Percentiles rank a stretch among this genome's conserved stretches.
phyloP scores from a whole-genome alignment of 495 filamentous ascomycete genomes.

The Chlorociboria aeruginascens region DNA sequence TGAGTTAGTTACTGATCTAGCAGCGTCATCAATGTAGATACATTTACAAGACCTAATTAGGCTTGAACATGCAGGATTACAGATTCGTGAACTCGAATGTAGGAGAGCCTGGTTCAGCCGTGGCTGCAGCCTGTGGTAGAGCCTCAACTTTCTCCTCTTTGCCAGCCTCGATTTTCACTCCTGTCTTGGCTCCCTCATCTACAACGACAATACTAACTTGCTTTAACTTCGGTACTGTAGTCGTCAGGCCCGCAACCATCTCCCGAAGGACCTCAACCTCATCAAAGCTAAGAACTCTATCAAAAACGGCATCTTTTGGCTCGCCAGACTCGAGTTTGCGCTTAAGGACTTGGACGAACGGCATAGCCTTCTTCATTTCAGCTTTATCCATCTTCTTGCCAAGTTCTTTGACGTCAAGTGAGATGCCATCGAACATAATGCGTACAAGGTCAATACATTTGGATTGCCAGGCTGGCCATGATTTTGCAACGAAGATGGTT shows the following conservation, averaged over 20 bases:
- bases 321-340: conserved; percentile 53
- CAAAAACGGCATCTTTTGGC: conserved; percentile 53
- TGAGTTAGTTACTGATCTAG: too few species aligned
- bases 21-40: too few species aligned
- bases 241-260: conserved; percentile 45
- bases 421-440: conserved; percentile 29
- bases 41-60: too few species aligned
- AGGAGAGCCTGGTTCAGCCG: conserved; percentile 67
- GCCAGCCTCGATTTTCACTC: conserved; percentile 33
- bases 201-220: conserved; percentile 52
- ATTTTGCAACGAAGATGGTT: conserved; percentile 69
- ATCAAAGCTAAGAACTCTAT: conserved; percentile 74
- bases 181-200: conserved; percentile 57
- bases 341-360: conserved; percentile 84
- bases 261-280: conserved; percentile 58
- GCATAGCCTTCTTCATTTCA: conserved; percentile 97
- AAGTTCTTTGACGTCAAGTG: conserved; percentile 70
- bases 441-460: conserved; percentile 78
- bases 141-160: conserved; percentile 39
- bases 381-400: conserved; percentile 62
- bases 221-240: conserved; percentile 47
- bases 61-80: not conserved
- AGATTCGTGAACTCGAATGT: conserved; percentile 72
- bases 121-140: conserved; percentile 44
- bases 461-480: conserved; percentile 80